Evolutionary conservation across 2,329 filamentous ascomycete genomes (phyloP), one percentile per base, ranked within the genome.

Genomic region (Fusarium albidum): DNA sequence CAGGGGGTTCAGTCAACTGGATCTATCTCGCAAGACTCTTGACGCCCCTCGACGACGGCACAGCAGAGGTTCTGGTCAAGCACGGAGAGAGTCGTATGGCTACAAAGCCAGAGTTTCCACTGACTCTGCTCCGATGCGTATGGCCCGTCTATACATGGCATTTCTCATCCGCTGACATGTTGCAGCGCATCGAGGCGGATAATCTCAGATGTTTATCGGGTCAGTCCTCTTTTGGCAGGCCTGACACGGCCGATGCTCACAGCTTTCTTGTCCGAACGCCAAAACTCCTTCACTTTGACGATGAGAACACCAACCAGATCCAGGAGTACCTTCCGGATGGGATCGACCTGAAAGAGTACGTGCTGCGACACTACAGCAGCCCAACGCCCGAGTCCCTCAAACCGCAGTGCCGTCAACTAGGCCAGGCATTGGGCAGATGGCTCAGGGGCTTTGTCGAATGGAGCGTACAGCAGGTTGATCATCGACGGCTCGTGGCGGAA

Each of bases 381-480:
- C 26, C 49, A 5, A 52, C 49, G 2, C 31, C 17, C 6, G 18
- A 41, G 10, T 31, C 25, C 10, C 21, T 37, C 15, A 12, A 31
- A 10, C 29, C 26, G 2, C 49, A 52, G 17, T 52, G 43, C 17
- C 29, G 18, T n/a, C 25, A 48, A 13, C 14, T 52, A 5, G 49
- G 49, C n/a, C 25, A 29, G 15, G 49, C 43, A 41, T 5, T 52
- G 32, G 49, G 49, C 8, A 48, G 31, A 48, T 52, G 49, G 49
- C 35, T 52, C 9, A 34, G 12, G 14, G 49, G 17, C 4, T 52
- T 48, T 15, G 10, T 26, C 8, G 18, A 40, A 40, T 40, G 35
- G 44, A 27, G 26, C 9, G 21, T 27, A 26, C 27, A 13, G 12
- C 34, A 39, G 7, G n/a, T 9, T n/a, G 12, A 48, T 12, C 14